Evolutionary conservation across 169 alveolate species (phyloP).

Genomic region (Theileria equi): DNA sequence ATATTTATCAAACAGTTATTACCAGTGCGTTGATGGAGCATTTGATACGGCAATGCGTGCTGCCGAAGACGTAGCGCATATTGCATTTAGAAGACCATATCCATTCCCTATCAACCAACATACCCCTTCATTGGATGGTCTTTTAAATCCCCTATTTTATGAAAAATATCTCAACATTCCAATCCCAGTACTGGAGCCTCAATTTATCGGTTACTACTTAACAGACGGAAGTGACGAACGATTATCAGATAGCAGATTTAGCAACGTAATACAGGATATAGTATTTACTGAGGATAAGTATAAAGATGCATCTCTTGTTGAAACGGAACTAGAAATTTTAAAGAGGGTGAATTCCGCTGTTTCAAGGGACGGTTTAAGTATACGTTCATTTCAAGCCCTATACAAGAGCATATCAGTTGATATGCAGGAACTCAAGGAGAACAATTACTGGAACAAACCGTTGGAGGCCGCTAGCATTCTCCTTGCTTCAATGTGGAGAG

Average conservation of each 20-base stretch:
- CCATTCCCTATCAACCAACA: conserved; percentile 18
- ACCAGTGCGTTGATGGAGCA: conserved; percentile 78
- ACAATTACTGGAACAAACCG: conserved; percentile 8
- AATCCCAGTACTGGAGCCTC: conserved; percentile 51
- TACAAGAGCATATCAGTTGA: too few relatives aligned
- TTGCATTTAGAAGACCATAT: conserved; percentile 64
- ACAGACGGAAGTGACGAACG: conserved; percentile 78
- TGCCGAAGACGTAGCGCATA: conserved; percentile 75
- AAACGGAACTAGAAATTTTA: not conserved
- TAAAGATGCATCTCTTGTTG: too few relatives aligned
- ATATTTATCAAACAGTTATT: conserved; percentile 69
- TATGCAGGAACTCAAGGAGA: not conserved
- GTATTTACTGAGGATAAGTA: not conserved
- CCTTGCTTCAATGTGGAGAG: not conserved
- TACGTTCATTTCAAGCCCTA: too few relatives aligned
- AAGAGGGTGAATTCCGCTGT: conserved; percentile 3
- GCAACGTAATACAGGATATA: not conserved
- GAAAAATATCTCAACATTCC: conserved; percentile 67
- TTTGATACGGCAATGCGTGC: conserved; percentile 77
- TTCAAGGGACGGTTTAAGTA: not conserved
- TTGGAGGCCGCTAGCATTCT: not conserved
- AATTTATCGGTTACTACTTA: conserved; percentile 68
- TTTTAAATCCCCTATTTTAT: conserved; percentile 34
- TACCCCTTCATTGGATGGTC: conserved; percentile 55
- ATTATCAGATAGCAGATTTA: conserved; percentile 65